A percentile compares a stretch with the other conserved stretches of the same genome.
These are phyloP conservation scores for Lactuca saligna DNA, from an alignment of 129 eudicot species.

Conservation along the genomic window DNA sequence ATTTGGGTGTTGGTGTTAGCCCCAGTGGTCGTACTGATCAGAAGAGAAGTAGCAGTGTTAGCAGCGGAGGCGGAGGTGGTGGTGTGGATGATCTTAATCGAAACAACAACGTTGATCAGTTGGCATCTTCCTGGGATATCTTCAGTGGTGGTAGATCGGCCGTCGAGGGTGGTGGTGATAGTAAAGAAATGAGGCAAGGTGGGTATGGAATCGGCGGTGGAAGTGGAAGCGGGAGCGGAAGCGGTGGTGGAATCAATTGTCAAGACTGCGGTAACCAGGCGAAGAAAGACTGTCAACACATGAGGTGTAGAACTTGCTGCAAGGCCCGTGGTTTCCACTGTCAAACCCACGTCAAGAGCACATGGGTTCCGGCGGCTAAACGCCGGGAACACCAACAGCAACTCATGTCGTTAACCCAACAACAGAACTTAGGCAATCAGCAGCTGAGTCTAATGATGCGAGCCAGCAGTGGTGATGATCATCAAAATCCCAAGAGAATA, in stretches of 20 bases:
- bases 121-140: neutral
- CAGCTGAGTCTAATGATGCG: slow-evolving; percentile 42
- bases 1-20: slow-evolving; percentile 7
- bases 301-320: slow-evolving; percentile 88
- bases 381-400: slow-evolving; percentile 79
- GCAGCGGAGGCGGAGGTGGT: neutral
- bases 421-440: slow-evolving; percentile 29
- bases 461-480: slow-evolving; percentile 29
- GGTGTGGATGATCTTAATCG: slow-evolving; percentile 17
- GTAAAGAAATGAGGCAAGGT: slow-evolving; percentile 44
- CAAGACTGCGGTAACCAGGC: slow-evolving; percentile 96
- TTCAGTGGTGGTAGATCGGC: neutral
- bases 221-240: slow-evolving; percentile 1
- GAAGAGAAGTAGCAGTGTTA: slow-evolving; percentile 15
- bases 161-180: neutral
- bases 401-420: slow-evolving; percentile 32
- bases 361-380: slow-evolving; percentile 95
- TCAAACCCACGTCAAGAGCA: slow-evolving; percentile 82
- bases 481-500: slow-evolving; percentile 35
- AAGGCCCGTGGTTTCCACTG: slow-evolving; percentile 74
- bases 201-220: slow-evolving; percentile 41
- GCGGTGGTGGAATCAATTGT: slow-evolving; percentile 54
- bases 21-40: slow-evolving; percentile 28
- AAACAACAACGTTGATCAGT: slow-evolving; percentile 2
- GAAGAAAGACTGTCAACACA: slow-evolving; percentile 69